Evolutionary conservation across 257 asterid genomes (phyloP).

Genomic region (Salvia miltiorrhiza): DNA sequence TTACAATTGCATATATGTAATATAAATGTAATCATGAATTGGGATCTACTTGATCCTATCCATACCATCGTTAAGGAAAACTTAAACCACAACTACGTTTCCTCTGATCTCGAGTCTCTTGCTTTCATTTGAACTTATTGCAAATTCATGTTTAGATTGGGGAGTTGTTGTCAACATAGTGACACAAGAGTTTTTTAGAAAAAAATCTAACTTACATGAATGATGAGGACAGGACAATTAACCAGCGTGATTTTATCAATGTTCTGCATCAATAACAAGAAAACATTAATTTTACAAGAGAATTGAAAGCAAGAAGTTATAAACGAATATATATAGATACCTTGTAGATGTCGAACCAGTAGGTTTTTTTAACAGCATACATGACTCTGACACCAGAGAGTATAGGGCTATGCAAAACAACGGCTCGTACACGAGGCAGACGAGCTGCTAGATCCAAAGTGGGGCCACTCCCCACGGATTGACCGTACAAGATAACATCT

Average conservation of each 20-base stretch:
- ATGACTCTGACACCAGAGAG: conserved; percentile 63
- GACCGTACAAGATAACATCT: conserved; percentile 54
- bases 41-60: too few relatives aligned
- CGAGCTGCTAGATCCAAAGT: conserved; percentile 58
- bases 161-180: neutral
- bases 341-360: conserved; percentile 72
- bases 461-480: conserved; percentile 68
- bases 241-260: conserved; percentile 54
- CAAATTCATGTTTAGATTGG: too few relatives aligned
- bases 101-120: neutral
- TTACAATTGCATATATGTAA: too few relatives aligned
- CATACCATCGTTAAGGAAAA: neutral
- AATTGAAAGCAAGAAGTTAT: neutral
- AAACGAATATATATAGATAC: conserved; percentile 28
- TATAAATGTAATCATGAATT: too few relatives aligned
- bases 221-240: conserved; percentile 58
- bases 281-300: conserved; percentile 1
- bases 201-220: conserved; percentile 97
- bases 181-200: too few relatives aligned
- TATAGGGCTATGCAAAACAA: conserved; percentile 62
- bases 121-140: too few relatives aligned
- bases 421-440: conserved; percentile 48
- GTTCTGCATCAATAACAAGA: conserved; percentile 55
- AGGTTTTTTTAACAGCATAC: conserved; percentile 52
- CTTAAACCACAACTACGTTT: neutral